phyloP scores from a whole-genome alignment of 2,329 filamentous ascomycete genomes.

The Beauveria asiatica region DNA sequence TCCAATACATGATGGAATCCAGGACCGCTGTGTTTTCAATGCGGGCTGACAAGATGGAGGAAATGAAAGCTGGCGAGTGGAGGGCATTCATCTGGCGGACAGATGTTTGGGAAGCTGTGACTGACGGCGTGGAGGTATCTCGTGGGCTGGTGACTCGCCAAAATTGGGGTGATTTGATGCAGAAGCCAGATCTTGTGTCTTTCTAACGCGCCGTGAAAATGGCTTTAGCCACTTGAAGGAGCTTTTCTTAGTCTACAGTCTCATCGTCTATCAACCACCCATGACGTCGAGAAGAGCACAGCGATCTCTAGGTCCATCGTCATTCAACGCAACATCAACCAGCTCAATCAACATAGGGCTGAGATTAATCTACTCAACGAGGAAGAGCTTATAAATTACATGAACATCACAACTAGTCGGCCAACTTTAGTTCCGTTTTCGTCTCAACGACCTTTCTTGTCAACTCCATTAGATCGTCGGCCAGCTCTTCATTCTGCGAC shows the following conservation, averaged over 20 bases:
- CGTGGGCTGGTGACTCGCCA: not conserved
- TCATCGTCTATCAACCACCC: too few relatives aligned
- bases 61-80: not conserved
- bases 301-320: too few relatives aligned
- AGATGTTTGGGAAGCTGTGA: not conserved
- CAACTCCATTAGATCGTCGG: not conserved
- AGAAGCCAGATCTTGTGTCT: too few relatives aligned
- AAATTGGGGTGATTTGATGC: not conserved
- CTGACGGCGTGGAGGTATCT: not conserved
- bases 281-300: too few relatives aligned
- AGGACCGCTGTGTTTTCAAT: constrained; percentile 10
- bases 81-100: constrained; percentile 1
- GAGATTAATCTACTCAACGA: too few relatives aligned
- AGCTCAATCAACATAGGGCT: too few relatives aligned
- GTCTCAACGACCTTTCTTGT: not conserved
- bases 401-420: not conserved
- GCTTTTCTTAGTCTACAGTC: too few relatives aligned
- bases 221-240: too few relatives aligned
- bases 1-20: constrained; percentile 1
- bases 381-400: too few relatives aligned
- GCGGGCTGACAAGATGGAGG: constrained; percentile 5
- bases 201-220: too few relatives aligned
- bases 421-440: not conserved
- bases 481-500: not conserved
- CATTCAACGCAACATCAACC: too few relatives aligned